Base-by-base conservation (phyloP, 257 asterid species). In the Nicotiana sylvestris region DNA sequence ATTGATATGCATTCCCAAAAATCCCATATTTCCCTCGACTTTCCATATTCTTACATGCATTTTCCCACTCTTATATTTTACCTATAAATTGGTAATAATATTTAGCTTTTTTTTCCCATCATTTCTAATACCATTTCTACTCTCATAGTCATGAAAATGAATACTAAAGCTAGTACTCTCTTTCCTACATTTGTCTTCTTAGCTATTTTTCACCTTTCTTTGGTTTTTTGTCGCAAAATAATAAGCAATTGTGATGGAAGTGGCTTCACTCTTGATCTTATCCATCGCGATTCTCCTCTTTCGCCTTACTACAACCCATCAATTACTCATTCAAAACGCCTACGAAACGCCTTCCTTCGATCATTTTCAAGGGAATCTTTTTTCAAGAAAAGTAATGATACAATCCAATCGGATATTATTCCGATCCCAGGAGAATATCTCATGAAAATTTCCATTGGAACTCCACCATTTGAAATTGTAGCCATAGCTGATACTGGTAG, bases 401-500 rank as follows among this genome's bases (percentile, higher is more conserved):
- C 72, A 35, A 84, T 86, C 9, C 27, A 18, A 16, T 0, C 90
- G 0, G 74, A 53, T 16, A 33, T 90, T 9, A 13, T 18, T 5
- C 13, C 25, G 0, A 9, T 53, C 13, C 51, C 55, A 0, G 91
- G 91, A 7, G 90, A 86, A 61, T 89, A 86, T 29, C 66, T 89
- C 17, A 78, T 88, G 85, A 87, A 77, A 62, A 81, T 80, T 81
- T 83, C 85, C 3, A 13, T 87, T 1, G 91, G 92, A 2, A 84
- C 89, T 9, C 93, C 93, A 1, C 83, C 91, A 0, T 70, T 90
- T 37, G 81, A 87, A 3, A 53, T 86, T 8, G 9, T 85, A 7
- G 89, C 84, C 55, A 77, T 90, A 1, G 87, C 85, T 1, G 92
- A 90, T 9, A 91, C 91, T 0, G 95, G 93, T 25, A 91, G 92